phyloP scores from a whole-genome alignment of 148 eudicot species.

The Rhododendron simsii region DNA sequence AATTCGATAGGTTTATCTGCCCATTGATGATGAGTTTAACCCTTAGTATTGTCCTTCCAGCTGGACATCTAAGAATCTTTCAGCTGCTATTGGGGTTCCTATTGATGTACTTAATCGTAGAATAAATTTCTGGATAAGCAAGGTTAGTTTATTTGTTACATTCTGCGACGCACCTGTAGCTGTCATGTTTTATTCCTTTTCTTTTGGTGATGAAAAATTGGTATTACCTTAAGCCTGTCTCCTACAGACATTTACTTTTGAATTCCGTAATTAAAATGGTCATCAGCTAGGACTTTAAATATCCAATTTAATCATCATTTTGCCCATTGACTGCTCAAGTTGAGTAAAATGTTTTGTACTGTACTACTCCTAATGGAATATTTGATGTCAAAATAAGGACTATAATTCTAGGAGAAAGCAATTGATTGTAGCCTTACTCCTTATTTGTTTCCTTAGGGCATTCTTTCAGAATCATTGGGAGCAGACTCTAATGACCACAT shows the following conservation, averaged over 20 bases:
- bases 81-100: slow-evolving; percentile 82
- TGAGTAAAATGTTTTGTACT: background rate
- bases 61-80: slow-evolving; percentile 90
- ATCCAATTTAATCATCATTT: background rate
- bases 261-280: background rate
- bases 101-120: slow-evolving; percentile 72
- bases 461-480: slow-evolving; percentile 61
- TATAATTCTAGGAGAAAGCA: background rate
- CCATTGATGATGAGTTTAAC: slow-evolving; percentile 7
- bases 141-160: slow-evolving; percentile 39
- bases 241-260: background rate
- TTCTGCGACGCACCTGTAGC: background rate
- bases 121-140: slow-evolving; percentile 92
- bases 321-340: background rate
- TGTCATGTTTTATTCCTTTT: background rate
- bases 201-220: background rate
- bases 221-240: background rate
- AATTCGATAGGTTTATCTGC: slow-evolving; percentile 1
- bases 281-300: background rate
- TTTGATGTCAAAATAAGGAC: background rate
- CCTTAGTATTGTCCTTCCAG: slow-evolving; percentile 32
- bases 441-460: slow-evolving; percentile 47
- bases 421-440: background rate
- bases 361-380: background rate
- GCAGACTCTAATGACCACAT: slow-evolving; percentile 49